Base-by-base conservation (phyloP, 1,284 basidiomycete genomes). In the Malassezia dermatis region DNA sequence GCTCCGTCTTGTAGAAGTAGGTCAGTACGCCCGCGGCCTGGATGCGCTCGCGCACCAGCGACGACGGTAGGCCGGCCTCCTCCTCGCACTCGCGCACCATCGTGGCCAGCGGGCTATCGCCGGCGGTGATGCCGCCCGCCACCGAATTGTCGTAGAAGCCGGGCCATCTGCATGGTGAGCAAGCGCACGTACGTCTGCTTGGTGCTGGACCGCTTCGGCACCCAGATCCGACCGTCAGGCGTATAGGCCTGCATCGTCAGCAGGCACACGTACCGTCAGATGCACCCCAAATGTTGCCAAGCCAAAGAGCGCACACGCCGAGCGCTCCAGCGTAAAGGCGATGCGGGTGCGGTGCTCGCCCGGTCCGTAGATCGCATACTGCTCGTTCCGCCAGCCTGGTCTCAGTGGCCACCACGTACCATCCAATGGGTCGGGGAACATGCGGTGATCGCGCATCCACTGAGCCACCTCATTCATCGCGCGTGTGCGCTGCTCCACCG, bases 21-120 rank as follows among this genome's bases (percentile, higher is more conserved):
- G 78, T 78, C 24, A 72, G 49, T 21, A 73, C 65, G 34, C 70
- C 70, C 0, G 62, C 62, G 31, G 63, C 59, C 59, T 80, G 83
- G 17, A 84, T 78, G 59, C 83, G 75, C 39, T 78, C 75, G 43
- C 79, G 76, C 1, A 87, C 82, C 30, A 88, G 67, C 11, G 79
- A 73, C 50, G 83, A 82, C 1, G 80, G 77, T 19, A 94, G 79
- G 62, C 83, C 87, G 13, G 89, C 91, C 75, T 95, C 90, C 70
- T 95, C 91, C 79, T 84, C 84, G 61, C 88, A 86, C 76, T 98
- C 93, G 69, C 94, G 91, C 39, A 94, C 81, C 49, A 96, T 79
- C 3, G 84, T 81, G 51, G 90, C 86, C 50, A 86, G 81, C 0
- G 82, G 78, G 0, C 79, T 75, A 76, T 86, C 84, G 1, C 90